Base-by-base conservation (phyloP, 2,329 filamentous ascomycete genomes). In the Pezicula neosporulosa region DNA sequence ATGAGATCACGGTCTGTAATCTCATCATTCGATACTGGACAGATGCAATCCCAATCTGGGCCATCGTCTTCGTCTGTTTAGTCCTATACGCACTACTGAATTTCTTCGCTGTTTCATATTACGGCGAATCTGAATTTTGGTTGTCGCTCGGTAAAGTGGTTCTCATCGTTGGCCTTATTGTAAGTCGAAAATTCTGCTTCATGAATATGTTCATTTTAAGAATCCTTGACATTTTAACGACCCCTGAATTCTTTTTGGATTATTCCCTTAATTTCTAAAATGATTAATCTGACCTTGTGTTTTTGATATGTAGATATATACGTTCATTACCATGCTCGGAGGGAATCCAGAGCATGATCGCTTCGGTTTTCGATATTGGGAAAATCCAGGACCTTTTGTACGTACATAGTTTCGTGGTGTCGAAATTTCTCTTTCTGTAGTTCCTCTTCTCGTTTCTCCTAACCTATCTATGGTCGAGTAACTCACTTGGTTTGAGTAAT, bases 71-170 rank as follows among this genome's bases (percentile, higher is more conserved):
- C 19, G 68, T 81, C 6, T 24, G 54, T 39, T 21, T 55, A 71
- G 3, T 65, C 66, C 30, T 68, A 89, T 52, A 83, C 73, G 63
- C 80, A 52, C 49, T 6, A 5, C 19, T 51, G 70, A 93, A 93
- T 60, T 60, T 91, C 44, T 75, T 92, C 54, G 85, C 85, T 1
- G 86, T 91, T n/a, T 76, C 86, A 57, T 89, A 78, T 76, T 91
- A 89, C 52, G 87, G 87, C 41, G 86, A 90, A 68, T 80, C 84
- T 0, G 89, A 94, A 65, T 94, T 95, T 63, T 30, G 55, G 55
- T 43, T 58, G 2, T 83, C 89, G 2, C 66, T 89, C 2, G 85
- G 85, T 49, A 90, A 91, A 65, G 79, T 90, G 3, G 59, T 91
- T 2, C 76, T 91, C 47, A 88, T 89, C 47, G 64, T 61, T 36